Evolutionary conservation across 768 basidiomycete genomes (phyloP), one percentile per base, ranked within the genome.

Genomic region (Hericium coralloides): DNA sequence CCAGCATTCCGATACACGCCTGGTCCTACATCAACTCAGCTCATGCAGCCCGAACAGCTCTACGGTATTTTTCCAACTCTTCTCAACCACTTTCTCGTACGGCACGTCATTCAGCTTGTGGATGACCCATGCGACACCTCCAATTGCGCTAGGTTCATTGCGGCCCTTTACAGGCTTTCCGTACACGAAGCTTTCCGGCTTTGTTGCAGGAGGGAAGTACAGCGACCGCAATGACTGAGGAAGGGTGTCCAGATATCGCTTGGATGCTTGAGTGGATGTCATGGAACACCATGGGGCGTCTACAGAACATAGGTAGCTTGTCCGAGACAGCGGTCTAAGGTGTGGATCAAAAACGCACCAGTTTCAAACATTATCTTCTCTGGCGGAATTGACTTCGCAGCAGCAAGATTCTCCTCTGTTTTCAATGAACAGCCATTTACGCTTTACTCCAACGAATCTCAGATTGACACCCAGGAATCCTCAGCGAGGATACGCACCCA

Each of bases 391-490:
- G 73, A 64, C 60, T 77, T 78, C 9, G 79, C 73, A 6, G 78
- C 73, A 5, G 74, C 70, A 0, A 92, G 69, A 64, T 87, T 88
- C 53, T 81, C 80, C 39, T 77, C 73, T 0, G 84, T 88, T 69
- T 91, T 92, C 56, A 93, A 69, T 1, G 83, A 83, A 64, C 90
- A 92, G 2, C 89, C 88, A 59, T 90, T 91, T 55, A 89, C 68
- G 52, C 84, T 82, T 60, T 56, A 38, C 17, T 4, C 3, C 18
- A 20, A 41, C 37, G 15, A 55, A 55, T 47, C 45, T 18, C 18
- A 53, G 52, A 39, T 8, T 31, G 7, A 1, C 0, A 31, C 1
- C 31, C 7, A 45, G 2, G 26, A 38, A 41, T 38, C 7, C 12
- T 17, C 38, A 7, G 12, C 14, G 31, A 38, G 23, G 54, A 36